A percentile compares a stretch with the other conserved stretches of the same genome.
These are phyloP conservation scores for Penicillium verrucosum DNA, from an alignment of 2,329 filamentous ascomycete species.

Conservation along the genomic window DNA sequence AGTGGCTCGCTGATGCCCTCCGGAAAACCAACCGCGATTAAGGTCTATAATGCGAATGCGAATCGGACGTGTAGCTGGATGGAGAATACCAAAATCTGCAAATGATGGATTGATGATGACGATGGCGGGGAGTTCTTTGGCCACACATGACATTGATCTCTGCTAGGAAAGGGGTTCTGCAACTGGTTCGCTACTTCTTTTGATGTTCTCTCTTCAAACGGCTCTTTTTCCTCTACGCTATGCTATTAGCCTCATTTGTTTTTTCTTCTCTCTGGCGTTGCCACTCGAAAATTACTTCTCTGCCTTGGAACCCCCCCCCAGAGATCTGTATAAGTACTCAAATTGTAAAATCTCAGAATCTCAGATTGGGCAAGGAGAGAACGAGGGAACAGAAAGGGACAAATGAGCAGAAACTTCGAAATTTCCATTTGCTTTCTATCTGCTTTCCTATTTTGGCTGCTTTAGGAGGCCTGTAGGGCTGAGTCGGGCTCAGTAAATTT, in stretches of 20 bases:
- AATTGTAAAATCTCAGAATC: slow-evolving; percentile 10
- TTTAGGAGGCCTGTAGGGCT: neutral
- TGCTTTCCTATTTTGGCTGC: slow-evolving; percentile 4
- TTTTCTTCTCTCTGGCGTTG: slow-evolving; percentile 24
- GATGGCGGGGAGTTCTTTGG: slow-evolving; percentile 35
- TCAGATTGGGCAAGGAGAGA: slow-evolving; percentile 5
- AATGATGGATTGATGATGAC: slow-evolving; percentile 36
- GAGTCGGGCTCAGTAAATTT: neutral
- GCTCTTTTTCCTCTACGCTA: slow-evolving; percentile 39
- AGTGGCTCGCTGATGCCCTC: slow-evolving; percentile 82
- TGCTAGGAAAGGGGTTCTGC: slow-evolving; percentile 25
- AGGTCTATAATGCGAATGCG: slow-evolving; percentile 34
- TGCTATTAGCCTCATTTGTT: slow-evolving; percentile 42
- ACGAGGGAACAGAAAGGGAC: neutral
- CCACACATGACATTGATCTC: slow-evolving; percentile 29
- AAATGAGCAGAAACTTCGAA: slow-evolving; percentile 7
- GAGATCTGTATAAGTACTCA: slow-evolving; percentile 12
- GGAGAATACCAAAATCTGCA: slow-evolving; percentile 33
- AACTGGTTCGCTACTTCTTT: slow-evolving; percentile 23
- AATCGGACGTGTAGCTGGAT: slow-evolving; percentile 22
- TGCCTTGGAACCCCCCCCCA: slow-evolving; percentile 12
- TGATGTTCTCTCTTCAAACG: slow-evolving; percentile 33
- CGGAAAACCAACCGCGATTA: slow-evolving; percentile 62
- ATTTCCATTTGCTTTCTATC: slow-evolving; percentile 2
- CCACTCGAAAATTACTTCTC: slow-evolving; percentile 30